Conservation (phyloP, 306 rosid genomes). For the Sindora glabra region DNA sequence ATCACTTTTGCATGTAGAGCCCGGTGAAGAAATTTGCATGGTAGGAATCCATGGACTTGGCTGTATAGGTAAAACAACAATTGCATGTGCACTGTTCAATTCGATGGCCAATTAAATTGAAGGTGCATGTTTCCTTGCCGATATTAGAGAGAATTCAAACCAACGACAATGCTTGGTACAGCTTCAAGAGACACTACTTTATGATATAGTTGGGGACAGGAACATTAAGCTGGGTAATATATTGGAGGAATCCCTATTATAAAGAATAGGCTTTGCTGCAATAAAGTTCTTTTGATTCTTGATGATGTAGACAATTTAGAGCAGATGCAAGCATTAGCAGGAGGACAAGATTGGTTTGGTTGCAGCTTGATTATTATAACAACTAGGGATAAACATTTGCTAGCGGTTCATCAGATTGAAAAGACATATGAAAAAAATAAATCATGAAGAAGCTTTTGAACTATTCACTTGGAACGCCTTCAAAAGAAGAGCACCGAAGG, state of each 20-base stretch:
- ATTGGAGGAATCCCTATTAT: slow-evolving; percentile 29
- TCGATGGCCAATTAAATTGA: slow-evolving; percentile 15
- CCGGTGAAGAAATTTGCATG: slow-evolving; percentile 9
- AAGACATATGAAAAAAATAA: slow-evolving; percentile 10
- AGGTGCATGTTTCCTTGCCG: slow-evolving; percentile 14
- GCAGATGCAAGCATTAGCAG: slow-evolving; percentile 30
- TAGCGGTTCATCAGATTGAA: slow-evolving; percentile 18
- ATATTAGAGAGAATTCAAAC: slow-evolving; percentile 20
- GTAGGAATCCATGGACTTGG: slow-evolving; percentile 36
- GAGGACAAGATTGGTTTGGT: slow-evolving; percentile 36
- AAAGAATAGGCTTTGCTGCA: slow-evolving; percentile 18
- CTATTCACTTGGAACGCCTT: slow-evolving; percentile 31
- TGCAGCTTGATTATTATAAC: slow-evolving; percentile 30
- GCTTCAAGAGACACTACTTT: slow-evolving; percentile 18
- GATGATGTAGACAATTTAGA: slow-evolving; percentile 31
- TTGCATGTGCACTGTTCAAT: slow-evolving; percentile 17
- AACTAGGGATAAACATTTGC: slow-evolving; percentile 26
- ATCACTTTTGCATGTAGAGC: slow-evolving; percentile 11
- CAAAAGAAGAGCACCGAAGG: slow-evolving; percentile 14
- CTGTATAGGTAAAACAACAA: slow-evolving; percentile 27
- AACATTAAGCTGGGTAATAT: slow-evolving; percentile 20
- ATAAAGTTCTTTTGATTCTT: slow-evolving; percentile 22
- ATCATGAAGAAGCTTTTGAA: slow-evolving; percentile 14
- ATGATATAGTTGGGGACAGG: slow-evolving; percentile 3
- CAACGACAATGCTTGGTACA: slow-evolving; percentile 15